Base-by-base conservation (phyloP, 1,284 basidiomycete genomes). In the Exobasidium rhododendri region DNA sequence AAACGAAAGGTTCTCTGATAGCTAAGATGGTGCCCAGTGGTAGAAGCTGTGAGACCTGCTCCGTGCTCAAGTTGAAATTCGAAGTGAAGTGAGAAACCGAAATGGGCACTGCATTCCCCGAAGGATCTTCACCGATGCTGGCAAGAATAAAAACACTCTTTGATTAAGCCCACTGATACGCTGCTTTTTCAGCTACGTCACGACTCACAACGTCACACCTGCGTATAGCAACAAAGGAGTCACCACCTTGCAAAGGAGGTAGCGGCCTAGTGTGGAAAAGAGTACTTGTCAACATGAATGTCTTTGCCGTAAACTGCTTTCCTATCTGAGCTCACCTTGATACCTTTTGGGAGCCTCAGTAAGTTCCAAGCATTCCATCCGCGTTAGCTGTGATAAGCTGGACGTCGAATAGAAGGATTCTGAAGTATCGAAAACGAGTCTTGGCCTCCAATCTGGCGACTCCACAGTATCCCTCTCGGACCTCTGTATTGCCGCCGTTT, bases 1-100 rank as follows among this genome's bases (percentile, higher is more conserved):
- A 74, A 35, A 79, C 26, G 30, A 64, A 79, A 10, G 77, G 77
- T 55, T 79, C 76, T 10, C 68, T 65, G 57, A 79, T 70, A n/a
- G 73, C 68, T 11, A 78, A 54, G 0, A 70, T 14, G 0, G 75
- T 78, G 3, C 77, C 77, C 0, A 67, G 29, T 1, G 77, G 77
- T 2, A 79, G 66, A 31, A 61, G 52, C 2, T 61, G 54, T 29
- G 74, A 68, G 0, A 75, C 62, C 11, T 64, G 56, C 14, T 57
- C n/a, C 5, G 58, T 65, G 14, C 64, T 59, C 11, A 71, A 63
- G 26, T 58, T 64, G 10, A 77, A 61, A 47, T 74, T 58, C 44
- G 66, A 65, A 30, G 75, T 76, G 44, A 77, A 77, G 59, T 79
- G 74, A 14, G 69, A 67, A 40, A 79, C 66, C 49, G 67, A 69